Percentiles rank a stretch among this genome's conserved stretches.
Evolutionary conservation across 106 monocot species (phyloP).

Genomic region (Allium cepa): DNA sequence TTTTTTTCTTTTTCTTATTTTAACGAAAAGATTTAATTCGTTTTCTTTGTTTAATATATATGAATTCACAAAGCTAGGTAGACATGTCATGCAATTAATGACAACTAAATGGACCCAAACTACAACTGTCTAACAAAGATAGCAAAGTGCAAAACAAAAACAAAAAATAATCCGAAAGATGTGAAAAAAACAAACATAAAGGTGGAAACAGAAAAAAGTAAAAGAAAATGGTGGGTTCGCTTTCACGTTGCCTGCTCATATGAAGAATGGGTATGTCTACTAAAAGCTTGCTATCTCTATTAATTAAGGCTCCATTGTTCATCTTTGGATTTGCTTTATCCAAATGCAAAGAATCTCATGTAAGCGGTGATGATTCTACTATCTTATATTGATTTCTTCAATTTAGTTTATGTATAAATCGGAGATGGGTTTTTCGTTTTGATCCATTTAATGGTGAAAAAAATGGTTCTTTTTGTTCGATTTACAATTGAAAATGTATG

Average conservation of each 20-base stretch:
- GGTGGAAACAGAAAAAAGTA: background rate
- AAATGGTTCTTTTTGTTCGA: background rate
- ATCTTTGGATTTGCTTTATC: too few species aligned
- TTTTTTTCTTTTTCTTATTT: too few species aligned
- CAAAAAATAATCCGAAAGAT: background rate
- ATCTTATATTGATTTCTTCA: too few species aligned
- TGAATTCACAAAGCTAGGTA: too few species aligned
- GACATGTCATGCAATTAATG: too few species aligned
- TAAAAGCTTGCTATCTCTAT: constrained; percentile 2
- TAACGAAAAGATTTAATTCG: too few species aligned
- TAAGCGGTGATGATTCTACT: too few species aligned
- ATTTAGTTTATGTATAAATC: background rate
- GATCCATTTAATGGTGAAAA: constrained; percentile 2
- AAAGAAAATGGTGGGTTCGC: background rate
- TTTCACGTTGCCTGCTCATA: constrained; percentile 3
- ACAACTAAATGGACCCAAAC: too few species aligned
- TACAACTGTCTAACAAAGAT: too few species aligned
- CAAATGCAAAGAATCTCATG: background rate
- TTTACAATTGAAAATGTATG: background rate
- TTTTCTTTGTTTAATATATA: too few species aligned
- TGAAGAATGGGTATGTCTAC: constrained; percentile 9
- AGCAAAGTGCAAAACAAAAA: background rate
- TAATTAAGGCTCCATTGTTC: background rate
- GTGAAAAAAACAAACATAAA: constrained; percentile 2
- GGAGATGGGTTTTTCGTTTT: constrained; percentile 10